Evolutionary conservation across 192 early-diverging fungal genomes (phyloP).

Genomic region (Borealophlyctis nickersoniae): DNA sequence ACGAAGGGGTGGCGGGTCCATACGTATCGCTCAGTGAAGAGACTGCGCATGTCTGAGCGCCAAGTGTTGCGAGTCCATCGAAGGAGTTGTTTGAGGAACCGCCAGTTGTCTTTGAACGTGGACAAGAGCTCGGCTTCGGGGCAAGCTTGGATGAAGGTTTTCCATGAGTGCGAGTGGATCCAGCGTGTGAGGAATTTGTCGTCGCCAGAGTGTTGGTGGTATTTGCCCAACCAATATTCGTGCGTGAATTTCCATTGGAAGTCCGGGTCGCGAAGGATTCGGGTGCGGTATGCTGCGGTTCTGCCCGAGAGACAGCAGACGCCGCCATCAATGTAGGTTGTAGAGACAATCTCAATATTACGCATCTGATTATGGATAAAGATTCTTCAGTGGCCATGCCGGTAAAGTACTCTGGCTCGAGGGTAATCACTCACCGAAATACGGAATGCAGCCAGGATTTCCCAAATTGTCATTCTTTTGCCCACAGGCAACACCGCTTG

Average conservation of each 20-base stretch:
- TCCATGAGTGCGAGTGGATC: slow-evolving; percentile 69
- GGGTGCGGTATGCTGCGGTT: slow-evolving; percentile 67
- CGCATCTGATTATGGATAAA: slow-evolving; percentile 41
- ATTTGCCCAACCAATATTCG: slow-evolving; percentile 70
- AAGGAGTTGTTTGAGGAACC: slow-evolving; percentile 67
- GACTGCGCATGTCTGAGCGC: slow-evolving; percentile 61
- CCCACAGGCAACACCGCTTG: slow-evolving; percentile 60
- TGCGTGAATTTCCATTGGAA: slow-evolving; percentile 71
- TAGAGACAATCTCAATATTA: slow-evolving; percentile 71
- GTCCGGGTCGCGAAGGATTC: slow-evolving; percentile 65
- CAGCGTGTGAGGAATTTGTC: slow-evolving; percentile 75
- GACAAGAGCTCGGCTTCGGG: slow-evolving; percentile 64
- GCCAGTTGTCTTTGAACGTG: slow-evolving; percentile 75
- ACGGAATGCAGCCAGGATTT: slow-evolving; percentile 67
- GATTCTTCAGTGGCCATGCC: not conserved
- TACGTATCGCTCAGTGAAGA: slow-evolving; percentile 62
- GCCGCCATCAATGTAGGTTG: slow-evolving; percentile 73
- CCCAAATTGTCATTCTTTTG: slow-evolving; percentile 65
- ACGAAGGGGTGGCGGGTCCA: slow-evolving; percentile 68
- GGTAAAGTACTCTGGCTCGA: not conserved
- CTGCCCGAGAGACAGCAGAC: slow-evolving; percentile 71
- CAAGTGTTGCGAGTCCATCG: slow-evolving; percentile 76
- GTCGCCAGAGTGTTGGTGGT: slow-evolving; percentile 70
- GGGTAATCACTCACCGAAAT: slow-evolving; percentile 51
- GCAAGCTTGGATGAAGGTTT: slow-evolving; percentile 66